Base-by-base conservation (phyloP, 306 rosid species). In the Oxytropis ochrocephala region DNA sequence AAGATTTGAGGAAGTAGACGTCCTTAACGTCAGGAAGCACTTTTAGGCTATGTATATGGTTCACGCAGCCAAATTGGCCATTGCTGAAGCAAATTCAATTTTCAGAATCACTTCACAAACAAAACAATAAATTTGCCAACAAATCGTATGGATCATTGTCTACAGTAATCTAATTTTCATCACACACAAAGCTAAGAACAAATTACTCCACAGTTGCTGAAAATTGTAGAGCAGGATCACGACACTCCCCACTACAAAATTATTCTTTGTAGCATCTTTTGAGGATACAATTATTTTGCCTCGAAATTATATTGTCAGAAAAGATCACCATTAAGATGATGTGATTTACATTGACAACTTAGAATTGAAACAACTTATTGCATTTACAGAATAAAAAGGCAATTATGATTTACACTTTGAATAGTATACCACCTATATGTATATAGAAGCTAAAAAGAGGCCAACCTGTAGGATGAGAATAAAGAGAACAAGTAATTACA, bases 321-420 rank as follows among this genome's bases (percentile, higher is more conserved):
- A 32, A 56, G 16, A 64, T 64, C 61, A 65, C 67, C 64, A 57
- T 64, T 6, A 57, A 63, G 75, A 52, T 65, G 43, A 36, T 33
- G 75, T 16, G 51, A 74, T 79, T 71, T 89, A 82, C 85, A 76
- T 42, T 5, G 64, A 72, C 51, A 76, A 18, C 2, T 63, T 57
- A 8, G 16, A 17, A 48, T 14, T 76, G 65, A 64, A 77, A 48
- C 67, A 63, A 47, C 54, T 60, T 71, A 75, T 43, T 42, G 17
- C 75, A 78, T 77, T 67, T 67, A 76, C 76, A 57, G 12, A 65
- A 51, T 32, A 43, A n/a, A 82, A 19, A 32, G 73, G 58, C 17
- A 63, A 27, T 1, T 64, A 2, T 63, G 70, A 84, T 85, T 78
- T 82, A 82, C 83, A 78, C 47, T 72, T 70, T 41, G 27, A 61